phyloP scores from a whole-genome alignment of 768 basidiomycete species.

The Tricholoma sp. region DNA sequence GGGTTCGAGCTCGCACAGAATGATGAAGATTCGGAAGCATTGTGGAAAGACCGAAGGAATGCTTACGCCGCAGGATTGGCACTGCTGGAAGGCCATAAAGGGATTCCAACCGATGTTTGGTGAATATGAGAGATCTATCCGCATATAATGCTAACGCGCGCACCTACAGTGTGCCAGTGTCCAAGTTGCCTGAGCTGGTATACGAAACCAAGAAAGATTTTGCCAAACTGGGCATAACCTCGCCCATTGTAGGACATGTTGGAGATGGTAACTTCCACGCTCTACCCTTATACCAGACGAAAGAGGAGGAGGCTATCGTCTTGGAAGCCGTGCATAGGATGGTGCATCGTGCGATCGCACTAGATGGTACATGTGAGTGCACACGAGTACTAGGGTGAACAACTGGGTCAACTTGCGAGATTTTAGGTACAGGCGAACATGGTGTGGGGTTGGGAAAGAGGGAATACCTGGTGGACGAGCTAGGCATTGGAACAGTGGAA shows the following conservation, averaged over 20 bases:
- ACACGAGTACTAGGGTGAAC: background rate
- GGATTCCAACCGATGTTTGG: constrained; percentile 78
- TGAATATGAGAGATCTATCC: constrained; percentile 14
- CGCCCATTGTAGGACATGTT: constrained; percentile 68
- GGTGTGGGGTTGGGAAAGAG: constrained; percentile 86
- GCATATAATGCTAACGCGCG: background rate
- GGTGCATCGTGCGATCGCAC: constrained; percentile 60
- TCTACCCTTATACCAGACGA: constrained; percentile 52
- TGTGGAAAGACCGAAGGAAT: constrained; percentile 75
- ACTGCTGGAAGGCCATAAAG: constrained; percentile 48
- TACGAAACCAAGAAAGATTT: constrained; percentile 72
- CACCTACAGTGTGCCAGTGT: constrained; percentile 49
- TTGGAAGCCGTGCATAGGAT: constrained; percentile 50
- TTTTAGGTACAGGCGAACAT: constrained; percentile 72
- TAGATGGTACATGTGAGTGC: constrained; percentile 70
- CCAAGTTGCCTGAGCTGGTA: constrained; percentile 58
- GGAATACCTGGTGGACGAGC: constrained; percentile 73
- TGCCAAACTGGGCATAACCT: constrained; percentile 44
- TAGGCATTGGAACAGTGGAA: constrained; percentile 77
- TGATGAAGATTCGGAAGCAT: constrained; percentile 57
- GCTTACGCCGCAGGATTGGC: constrained; percentile 54
- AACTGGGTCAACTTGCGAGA: background rate
- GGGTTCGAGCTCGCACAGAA: constrained; percentile 61
- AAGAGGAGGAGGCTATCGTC: constrained; percentile 43
- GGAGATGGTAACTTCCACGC: constrained; percentile 61